Evolutionary conservation across 2,329 filamentous ascomycete genomes (phyloP).

Genomic region (Botrytis porri): DNA sequence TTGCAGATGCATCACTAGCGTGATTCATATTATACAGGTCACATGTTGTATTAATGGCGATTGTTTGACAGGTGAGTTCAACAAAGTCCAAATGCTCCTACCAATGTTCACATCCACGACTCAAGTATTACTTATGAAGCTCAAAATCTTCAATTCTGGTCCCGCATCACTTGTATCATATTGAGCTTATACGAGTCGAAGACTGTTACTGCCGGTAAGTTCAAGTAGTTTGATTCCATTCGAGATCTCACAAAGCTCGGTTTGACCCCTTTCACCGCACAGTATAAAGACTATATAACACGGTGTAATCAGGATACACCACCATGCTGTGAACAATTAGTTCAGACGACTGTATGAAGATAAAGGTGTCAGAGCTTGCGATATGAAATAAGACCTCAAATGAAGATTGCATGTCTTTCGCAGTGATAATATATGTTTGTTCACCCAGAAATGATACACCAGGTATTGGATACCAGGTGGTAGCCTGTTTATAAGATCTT

Average conservation of each 20-base stretch:
- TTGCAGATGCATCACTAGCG: conserved; percentile 11
- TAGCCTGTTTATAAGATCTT: conserved; percentile 17
- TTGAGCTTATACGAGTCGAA: not conserved
- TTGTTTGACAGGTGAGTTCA: not conserved
- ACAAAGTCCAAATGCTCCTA: not conserved
- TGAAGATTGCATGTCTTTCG: not conserved
- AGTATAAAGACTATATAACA: not conserved
- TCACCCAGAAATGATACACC: conserved; percentile 2
- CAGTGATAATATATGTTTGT: not conserved
- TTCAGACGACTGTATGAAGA: not conserved
- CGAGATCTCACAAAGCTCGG: not conserved
- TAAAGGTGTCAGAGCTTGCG: not conserved
- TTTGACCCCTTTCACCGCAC: not conserved
- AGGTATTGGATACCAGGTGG: not conserved
- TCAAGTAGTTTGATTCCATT: not conserved
- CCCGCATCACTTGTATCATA: not conserved
- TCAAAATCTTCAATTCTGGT: no score
- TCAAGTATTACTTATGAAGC: not conserved
- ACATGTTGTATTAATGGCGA: not conserved
- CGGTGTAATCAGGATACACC: not conserved
- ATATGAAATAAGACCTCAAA: not conserved
- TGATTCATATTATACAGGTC: not conserved
- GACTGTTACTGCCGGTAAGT: not conserved
- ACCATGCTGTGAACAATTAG: not conserved
- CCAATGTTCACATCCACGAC: not conserved